Evolutionary conservation across 2,329 filamentous ascomycete genomes (phyloP).

Genomic region (Exophiala dermatitidis): DNA sequence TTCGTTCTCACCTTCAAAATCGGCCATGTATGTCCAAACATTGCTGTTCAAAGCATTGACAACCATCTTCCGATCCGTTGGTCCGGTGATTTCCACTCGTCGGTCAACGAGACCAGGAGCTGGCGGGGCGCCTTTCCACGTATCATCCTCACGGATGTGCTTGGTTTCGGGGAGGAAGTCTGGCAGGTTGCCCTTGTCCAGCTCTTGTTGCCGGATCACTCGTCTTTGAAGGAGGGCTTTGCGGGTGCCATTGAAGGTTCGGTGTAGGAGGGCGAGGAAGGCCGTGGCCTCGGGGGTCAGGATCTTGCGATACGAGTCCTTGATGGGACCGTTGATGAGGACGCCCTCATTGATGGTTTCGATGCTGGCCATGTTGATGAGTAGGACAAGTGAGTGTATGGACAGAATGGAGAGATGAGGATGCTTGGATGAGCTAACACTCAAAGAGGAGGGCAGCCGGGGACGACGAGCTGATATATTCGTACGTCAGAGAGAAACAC

Average conservation of each 20-base stretch:
- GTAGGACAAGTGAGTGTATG: neutral
- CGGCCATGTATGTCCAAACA: conserved; percentile 98
- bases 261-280: conserved; percentile 89
- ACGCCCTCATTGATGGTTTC: conserved; percentile 82
- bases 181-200: conserved; percentile 79
- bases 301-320: conserved; percentile 77
- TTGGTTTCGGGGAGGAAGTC: conserved; percentile 95
- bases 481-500: conserved; percentile 13
- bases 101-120: conserved; percentile 90
- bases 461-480: conserved; percentile 13
- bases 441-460: conserved; percentile 4
- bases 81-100: conserved; percentile 92
- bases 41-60: conserved; percentile 93
- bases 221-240: conserved; percentile 84
- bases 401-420: neutral
- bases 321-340: conserved; percentile 71
- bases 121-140: conserved; percentile 87
- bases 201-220: conserved; percentile 77
- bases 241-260: conserved; percentile 84
- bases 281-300: conserved; percentile 82
- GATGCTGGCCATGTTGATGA: conserved; percentile 54
- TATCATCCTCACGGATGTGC: conserved; percentile 86
- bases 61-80: conserved; percentile 97
- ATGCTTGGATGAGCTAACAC: neutral
- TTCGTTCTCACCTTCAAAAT: conserved; percentile 73